phyloP scores from a whole-genome alignment of 345 rosid genomes.

The Psidium guajava region DNA sequence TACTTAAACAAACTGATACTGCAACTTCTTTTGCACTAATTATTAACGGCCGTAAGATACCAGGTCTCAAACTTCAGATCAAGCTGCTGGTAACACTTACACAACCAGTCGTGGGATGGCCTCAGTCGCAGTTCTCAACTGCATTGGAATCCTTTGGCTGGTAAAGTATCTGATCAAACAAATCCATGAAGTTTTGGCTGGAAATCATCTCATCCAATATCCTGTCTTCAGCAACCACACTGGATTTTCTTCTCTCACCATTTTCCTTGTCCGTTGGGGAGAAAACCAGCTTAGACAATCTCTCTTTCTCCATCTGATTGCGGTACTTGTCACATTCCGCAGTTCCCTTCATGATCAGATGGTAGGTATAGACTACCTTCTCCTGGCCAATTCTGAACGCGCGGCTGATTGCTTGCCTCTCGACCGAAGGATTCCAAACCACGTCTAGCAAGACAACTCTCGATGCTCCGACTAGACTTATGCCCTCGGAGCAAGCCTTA shows the following conservation, averaged over 20 bases:
- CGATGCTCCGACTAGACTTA: slow-evolving; percentile 72
- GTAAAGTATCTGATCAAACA: slow-evolving; percentile 16
- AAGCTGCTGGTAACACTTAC: neutral
- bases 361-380: slow-evolving; percentile 50
- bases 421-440: slow-evolving; percentile 82
- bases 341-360: slow-evolving; percentile 45
- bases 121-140: slow-evolving; percentile 6
- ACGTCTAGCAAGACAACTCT: slow-evolving; percentile 77
- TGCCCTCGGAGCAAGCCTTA: slow-evolving; percentile 69
- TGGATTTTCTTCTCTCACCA: neutral
- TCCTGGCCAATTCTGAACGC: slow-evolving; percentile 72
- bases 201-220: slow-evolving; percentile 22
- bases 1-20: neutral
- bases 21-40: neutral
- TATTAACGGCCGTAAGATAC: neutral
- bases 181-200: slow-evolving; percentile 1
- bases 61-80: neutral
- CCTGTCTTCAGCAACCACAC: slow-evolving; percentile 7
- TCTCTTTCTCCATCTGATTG: slow-evolving; percentile 39
- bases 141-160: slow-evolving; percentile 15
- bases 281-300: slow-evolving; percentile 46
- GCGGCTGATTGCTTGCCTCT: slow-evolving; percentile 74
- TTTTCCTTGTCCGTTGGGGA: slow-evolving; percentile 2
- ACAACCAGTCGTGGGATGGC: neutral
- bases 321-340: slow-evolving; percentile 38